Percentiles rank a stretch among this genome's conserved stretches.
Conservation (phyloP, 495 filamentous ascomycete genomes). For the Aspergillus nidulans region DNA sequence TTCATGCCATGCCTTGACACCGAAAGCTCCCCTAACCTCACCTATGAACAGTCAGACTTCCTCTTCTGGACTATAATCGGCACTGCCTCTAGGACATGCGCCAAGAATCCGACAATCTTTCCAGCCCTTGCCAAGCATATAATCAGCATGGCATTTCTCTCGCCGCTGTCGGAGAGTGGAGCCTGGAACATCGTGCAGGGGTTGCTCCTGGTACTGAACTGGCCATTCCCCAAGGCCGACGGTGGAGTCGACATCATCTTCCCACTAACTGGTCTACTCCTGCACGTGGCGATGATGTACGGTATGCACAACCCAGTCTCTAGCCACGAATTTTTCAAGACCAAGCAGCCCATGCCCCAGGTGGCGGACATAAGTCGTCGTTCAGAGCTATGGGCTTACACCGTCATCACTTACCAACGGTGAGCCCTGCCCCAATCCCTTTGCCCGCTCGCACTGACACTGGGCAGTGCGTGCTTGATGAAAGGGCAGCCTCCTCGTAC, state of each 20-base stretch:
- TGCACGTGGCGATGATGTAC: slow-evolving; percentile 48
- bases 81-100: slow-evolving; percentile 34
- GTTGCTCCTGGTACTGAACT: slow-evolving; percentile 43
- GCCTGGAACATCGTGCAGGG: slow-evolving; percentile 46
- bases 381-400: slow-evolving; percentile 42
- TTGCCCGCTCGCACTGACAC: neutral
- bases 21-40: slow-evolving; percentile 34
- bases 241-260: slow-evolving; percentile 40
- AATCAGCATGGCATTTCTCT: slow-evolving; percentile 41
- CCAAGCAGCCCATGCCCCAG: slow-evolving; percentile 29
- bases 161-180: slow-evolving; percentile 29
- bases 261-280: slow-evolving; percentile 35
- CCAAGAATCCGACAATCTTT: slow-evolving; percentile 40
- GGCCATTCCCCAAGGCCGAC: slow-evolving; percentile 46
- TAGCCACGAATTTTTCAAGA: slow-evolving; percentile 44
- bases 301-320: slow-evolving; percentile 46
- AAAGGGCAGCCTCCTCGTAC: slow-evolving; percentile 38
- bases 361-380: slow-evolving; percentile 36
- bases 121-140: slow-evolving; percentile 36
- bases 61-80: slow-evolving; percentile 50
- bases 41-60: slow-evolving; percentile 41
- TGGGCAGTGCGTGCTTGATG: slow-evolving; percentile 27
- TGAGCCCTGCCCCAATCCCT: slow-evolving; percentile 9
- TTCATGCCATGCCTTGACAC: slow-evolving; percentile 46
- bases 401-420: slow-evolving; percentile 40